Percentiles rank a stretch among this genome's conserved stretches.
phyloP scores from a whole-genome alignment of 495 filamentous ascomycete genomes.

The Articulospora tetracladia region DNA sequence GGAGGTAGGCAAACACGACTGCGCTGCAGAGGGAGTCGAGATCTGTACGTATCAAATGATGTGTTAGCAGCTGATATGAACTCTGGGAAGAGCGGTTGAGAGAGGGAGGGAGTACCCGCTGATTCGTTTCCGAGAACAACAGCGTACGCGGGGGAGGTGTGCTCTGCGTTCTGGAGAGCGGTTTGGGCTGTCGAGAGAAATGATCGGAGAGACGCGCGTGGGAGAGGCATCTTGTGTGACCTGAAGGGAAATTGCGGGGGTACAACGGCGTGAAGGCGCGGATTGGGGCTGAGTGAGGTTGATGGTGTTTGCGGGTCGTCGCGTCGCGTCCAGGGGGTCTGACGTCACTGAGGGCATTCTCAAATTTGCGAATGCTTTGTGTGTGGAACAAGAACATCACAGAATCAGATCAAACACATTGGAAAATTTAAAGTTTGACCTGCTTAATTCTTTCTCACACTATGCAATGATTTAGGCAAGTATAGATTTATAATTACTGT shows the following conservation, averaged over 20 bases:
- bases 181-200: conserved; percentile 20
- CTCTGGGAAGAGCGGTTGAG: not conserved
- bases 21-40: conserved; percentile 89
- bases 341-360: not conserved
- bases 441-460: no score
- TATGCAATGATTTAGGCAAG: no score
- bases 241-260: no score
- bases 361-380: not conserved
- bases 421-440: no score
- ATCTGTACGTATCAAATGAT: no score
- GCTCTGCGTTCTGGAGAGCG: conserved; percentile 7
- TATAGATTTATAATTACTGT: no score
- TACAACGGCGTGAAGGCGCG: no score
- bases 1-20: conserved; percentile 81
- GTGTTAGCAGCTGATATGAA: no score
- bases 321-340: not conserved
- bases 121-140: conserved; percentile 75
- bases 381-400: no score
- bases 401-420: no score
- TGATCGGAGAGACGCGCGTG: conserved; percentile 17
- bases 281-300: no score
- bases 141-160: conserved; percentile 37
- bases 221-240: conserved; percentile 20
- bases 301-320: not conserved
- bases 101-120: conserved; percentile 42